Conservation (phyloP, 345 rosid species). For the Moricandia moricandioides region DNA sequence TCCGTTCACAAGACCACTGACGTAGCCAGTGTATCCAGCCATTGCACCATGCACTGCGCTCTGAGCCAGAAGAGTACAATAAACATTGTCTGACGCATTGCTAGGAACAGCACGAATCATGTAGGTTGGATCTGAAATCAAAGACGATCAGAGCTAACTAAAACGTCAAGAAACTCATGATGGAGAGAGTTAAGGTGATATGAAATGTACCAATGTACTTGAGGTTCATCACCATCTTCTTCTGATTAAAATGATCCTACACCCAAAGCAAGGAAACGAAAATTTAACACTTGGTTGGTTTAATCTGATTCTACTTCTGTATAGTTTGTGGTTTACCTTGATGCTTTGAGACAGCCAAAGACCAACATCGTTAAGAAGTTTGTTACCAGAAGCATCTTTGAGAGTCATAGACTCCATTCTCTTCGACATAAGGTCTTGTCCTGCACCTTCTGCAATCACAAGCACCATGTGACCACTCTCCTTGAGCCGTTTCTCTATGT, state of each 20-base stretch:
- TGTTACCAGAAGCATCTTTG: slow-evolving; percentile 82
- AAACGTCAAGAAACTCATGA: not conserved
- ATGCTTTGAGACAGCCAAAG: slow-evolving; percentile 65
- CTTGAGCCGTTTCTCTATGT: slow-evolving; percentile 59
- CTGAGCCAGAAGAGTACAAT: slow-evolving; percentile 87
- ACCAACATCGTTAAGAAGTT: slow-evolving; percentile 75
- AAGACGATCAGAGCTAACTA: not conserved
- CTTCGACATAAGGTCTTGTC: slow-evolving; percentile 63
- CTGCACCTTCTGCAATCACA: slow-evolving; percentile 85
- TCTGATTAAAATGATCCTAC: slow-evolving; percentile 59
- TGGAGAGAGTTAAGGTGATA: not conserved
- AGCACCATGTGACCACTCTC: slow-evolving; percentile 82
- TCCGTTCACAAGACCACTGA: slow-evolving; percentile 73
- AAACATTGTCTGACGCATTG: slow-evolving; percentile 85
- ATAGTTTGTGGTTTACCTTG: slow-evolving; percentile 44
- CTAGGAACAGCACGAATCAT: slow-evolving; percentile 85
- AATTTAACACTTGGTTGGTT: not conserved
- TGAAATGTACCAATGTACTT: slow-evolving; percentile 61
- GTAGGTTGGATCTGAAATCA: slow-evolving; percentile 71
- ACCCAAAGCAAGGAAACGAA: not conserved
- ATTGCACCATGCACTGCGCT: slow-evolving; percentile 85
- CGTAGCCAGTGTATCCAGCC: slow-evolving; percentile 90
- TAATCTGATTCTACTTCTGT: not conserved
- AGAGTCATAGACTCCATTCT: slow-evolving; percentile 44
- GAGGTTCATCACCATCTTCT: slow-evolving; percentile 66